Percentiles rank a stretch among this genome's conserved stretches.
Evolutionary conservation across 2,329 filamentous ascomycete genomes (phyloP).

Genomic region (Diaporthe nobilis): DNA sequence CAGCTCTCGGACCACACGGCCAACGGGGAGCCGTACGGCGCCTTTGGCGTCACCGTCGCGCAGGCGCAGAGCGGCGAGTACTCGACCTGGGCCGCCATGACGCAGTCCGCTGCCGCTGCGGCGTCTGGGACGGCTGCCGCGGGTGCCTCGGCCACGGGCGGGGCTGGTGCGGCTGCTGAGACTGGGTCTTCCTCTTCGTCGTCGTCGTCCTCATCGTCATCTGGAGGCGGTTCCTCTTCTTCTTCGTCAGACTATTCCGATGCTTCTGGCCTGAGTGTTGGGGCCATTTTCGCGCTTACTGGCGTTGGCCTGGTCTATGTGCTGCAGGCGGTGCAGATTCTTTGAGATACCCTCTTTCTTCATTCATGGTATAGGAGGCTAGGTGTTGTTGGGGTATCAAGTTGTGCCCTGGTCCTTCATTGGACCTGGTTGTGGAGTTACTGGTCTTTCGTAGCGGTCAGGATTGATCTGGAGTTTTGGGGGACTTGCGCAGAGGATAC

Average conservation of each 20-base stretch:
- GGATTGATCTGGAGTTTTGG: background rate
- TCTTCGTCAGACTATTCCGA: background rate
- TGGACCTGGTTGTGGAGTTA: background rate
- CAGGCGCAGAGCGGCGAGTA: conserved; percentile 39
- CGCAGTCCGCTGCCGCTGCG: background rate
- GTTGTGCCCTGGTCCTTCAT: too few relatives aligned
- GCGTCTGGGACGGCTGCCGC: conserved; percentile 27
- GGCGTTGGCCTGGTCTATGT: conserved; percentile 39
- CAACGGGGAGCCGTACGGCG: conserved; percentile 41
- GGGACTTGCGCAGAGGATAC: background rate
- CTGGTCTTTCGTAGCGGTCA: too few relatives aligned
- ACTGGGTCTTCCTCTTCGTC: conserved; percentile 23
- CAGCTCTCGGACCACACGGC: conserved; percentile 41
- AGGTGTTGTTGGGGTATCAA: background rate
- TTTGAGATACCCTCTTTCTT: conserved; percentile 19
- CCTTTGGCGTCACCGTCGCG: conserved; percentile 38
- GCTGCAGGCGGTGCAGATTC: conserved; percentile 39
- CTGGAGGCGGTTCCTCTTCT: conserved; percentile 2
- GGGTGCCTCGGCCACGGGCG: conserved; percentile 5
- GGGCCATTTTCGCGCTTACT: conserved; percentile 21
- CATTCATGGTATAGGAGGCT: background rate
- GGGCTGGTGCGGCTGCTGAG: background rate
- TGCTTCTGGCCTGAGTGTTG: conserved; percentile 6
- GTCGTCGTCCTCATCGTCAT: conserved; percentile 13
- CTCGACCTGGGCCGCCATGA: conserved; percentile 36